Conservation (phyloP, 192 early-diverging fungal species). For the Phlyctochytrium bullatum region DNA sequence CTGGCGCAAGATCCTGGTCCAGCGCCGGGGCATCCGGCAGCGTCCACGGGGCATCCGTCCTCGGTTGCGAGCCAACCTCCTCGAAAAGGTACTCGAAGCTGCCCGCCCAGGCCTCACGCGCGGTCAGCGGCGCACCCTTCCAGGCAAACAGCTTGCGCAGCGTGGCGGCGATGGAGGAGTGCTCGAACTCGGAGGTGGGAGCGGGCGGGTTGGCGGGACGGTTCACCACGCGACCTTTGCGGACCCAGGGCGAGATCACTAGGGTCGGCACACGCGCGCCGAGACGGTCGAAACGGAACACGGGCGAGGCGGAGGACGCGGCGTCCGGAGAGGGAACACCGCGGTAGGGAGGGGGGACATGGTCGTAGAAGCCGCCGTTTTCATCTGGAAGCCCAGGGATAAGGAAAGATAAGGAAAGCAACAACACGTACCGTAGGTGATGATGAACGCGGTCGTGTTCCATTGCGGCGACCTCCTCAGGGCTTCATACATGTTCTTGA, state of each 20-base stretch:
- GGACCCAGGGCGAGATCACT: slow-evolving; percentile 43
- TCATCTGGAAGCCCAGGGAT: too few species aligned
- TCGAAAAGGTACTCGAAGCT: slow-evolving; percentile 20
- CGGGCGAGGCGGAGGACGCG: neutral
- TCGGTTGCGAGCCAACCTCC: neutral
- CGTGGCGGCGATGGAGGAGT: slow-evolving; percentile 48
- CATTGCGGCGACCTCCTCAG: slow-evolving; percentile 46
- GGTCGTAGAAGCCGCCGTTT: slow-evolving; percentile 51
- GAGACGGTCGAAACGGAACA: slow-evolving; percentile 48
- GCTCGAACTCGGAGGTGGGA: slow-evolving; percentile 36
- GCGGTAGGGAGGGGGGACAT: slow-evolving; percentile 38
- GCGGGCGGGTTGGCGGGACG: neutral
- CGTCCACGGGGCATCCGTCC: slow-evolving; percentile 17
- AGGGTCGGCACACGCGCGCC: slow-evolving; percentile 52
- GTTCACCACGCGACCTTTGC: slow-evolving; percentile 26
- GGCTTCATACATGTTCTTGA: slow-evolving; percentile 48
- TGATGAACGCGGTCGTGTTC: slow-evolving; percentile 41
- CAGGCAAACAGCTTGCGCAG: slow-evolving; percentile 33
- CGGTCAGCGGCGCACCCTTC: slow-evolving; percentile 11
- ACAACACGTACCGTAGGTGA: too few species aligned
- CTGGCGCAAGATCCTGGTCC: neutral
- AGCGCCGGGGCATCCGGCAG: slow-evolving; percentile 18
- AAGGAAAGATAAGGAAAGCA: too few species aligned
- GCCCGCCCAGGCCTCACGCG: slow-evolving; percentile 27
- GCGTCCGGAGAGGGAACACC: slow-evolving; percentile 48